Evolutionary conservation across 1,284 basidiomycete genomes (phyloP).

Genomic region (Spongiforma sp.): DNA sequence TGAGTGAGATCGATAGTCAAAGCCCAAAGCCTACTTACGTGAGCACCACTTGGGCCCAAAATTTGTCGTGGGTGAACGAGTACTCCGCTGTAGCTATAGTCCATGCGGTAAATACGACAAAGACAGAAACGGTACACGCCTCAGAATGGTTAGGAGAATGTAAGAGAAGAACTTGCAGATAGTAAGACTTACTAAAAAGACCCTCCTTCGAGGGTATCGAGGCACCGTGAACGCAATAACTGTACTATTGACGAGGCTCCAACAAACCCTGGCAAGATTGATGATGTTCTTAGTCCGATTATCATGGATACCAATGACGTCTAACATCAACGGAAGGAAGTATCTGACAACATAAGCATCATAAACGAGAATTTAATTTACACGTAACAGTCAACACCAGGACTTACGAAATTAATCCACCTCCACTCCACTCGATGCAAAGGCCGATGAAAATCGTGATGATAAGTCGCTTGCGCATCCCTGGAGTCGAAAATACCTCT

Average conservation of each 20-base stretch:
- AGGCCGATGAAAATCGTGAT: conserved; percentile 43
- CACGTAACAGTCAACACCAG: no score
- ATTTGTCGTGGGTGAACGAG: conserved; percentile 14
- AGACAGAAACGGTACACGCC: conserved; percentile 19
- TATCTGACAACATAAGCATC: no score
- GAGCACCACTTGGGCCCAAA: conserved; percentile 12
- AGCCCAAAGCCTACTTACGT: no score
- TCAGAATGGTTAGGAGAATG: conserved; percentile 4
- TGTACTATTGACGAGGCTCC: conserved; percentile 15
- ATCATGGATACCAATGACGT: conserved; percentile 25
- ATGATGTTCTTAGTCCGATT: conserved; percentile 26
- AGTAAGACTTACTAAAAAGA: conserved; percentile 21
- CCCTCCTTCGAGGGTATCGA: conserved; percentile 19
- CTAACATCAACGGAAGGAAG: conserved; percentile 22
- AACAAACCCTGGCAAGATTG: conserved; percentile 17
- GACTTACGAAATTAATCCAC: conserved; percentile 13
- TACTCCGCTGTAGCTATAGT: conserved; percentile 26
- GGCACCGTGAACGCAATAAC: conserved; percentile 17
- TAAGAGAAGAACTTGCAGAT: neutral
- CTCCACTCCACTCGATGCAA: conserved; percentile 48
- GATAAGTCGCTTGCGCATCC: conserved; percentile 16
- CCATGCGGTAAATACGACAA: conserved; percentile 25
- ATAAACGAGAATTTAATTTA: no score
- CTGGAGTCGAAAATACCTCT: conserved; percentile 8
- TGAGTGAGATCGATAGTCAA: no score